Evolutionary conservation across 192 early-diverging fungal genomes (phyloP).

Genomic region (Podila horticola): DNA sequence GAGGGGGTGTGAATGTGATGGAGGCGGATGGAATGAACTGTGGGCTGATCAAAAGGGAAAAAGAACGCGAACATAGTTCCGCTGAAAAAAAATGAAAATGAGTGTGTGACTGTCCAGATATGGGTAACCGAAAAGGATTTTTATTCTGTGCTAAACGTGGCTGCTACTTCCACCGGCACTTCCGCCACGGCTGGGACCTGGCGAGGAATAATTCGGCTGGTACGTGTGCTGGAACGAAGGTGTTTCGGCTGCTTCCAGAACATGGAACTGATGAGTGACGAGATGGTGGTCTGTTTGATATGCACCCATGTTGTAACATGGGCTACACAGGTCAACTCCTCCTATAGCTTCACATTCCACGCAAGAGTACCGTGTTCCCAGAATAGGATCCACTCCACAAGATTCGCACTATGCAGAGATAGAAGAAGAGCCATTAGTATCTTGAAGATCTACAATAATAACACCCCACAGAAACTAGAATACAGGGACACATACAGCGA

Average conservation of each 20-base stretch:
- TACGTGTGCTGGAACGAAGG: conserved; percentile 7
- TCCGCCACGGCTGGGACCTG: neutral
- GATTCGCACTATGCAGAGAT: conserved; percentile 66
- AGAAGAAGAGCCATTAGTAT: conserved; percentile 1
- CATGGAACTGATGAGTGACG: conserved; percentile 43
- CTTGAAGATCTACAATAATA: neutral
- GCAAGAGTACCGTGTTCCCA: conserved; percentile 77
- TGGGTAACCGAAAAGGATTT: neutral
- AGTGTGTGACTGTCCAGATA: neutral
- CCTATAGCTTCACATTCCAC: conserved; percentile 68
- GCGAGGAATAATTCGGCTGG: neutral
- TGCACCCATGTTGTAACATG: conserved; percentile 65
- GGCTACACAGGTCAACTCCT: conserved; percentile 75
- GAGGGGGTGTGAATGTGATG: neutral
- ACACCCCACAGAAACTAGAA: neutral
- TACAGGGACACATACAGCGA: conserved; percentile 16
- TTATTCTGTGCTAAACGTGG: neutral
- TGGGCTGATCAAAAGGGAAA: neutral
- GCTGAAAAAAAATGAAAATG: neutral
- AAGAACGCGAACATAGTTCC: no score
- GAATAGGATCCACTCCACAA: conserved; percentile 77
- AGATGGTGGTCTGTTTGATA: conserved; percentile 36
- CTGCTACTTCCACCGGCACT: neutral
- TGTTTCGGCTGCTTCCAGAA: conserved; percentile 24
- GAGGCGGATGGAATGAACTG: neutral